These are phyloP conservation scores for Jamesozyma rosinii DNA, from an alignment of 805 yeast species.

Conservation along the genomic window DNA sequence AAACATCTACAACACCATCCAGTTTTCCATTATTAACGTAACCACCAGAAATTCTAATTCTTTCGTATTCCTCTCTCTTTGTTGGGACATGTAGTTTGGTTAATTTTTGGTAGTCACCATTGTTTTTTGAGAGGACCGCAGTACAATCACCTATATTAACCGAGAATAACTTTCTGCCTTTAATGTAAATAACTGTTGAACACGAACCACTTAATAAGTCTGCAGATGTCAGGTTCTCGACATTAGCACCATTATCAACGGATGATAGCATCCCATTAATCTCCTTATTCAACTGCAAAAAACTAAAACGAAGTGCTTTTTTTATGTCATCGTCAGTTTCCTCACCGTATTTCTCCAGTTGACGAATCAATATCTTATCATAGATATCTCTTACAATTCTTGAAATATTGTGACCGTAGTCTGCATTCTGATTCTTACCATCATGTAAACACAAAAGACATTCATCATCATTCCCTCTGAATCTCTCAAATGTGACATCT, in stretches of 20 bases:
- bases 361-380: constrained; percentile 52
- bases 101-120: constrained; percentile 69
- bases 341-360: constrained; percentile 32
- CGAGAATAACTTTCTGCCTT: constrained; percentile 58
- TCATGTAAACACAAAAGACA: constrained; percentile 75
- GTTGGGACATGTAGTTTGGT: constrained; percentile 83
- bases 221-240: constrained; percentile 47
- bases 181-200: constrained; percentile 70
- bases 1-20: constrained; percentile 73
- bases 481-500: constrained; percentile 80
- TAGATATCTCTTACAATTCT: constrained; percentile 64
- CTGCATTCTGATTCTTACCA: constrained; percentile 50
- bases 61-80: constrained; percentile 62
- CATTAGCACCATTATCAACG: constrained; percentile 42
- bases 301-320: constrained; percentile 76
- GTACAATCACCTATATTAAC: constrained; percentile 90
- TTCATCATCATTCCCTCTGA: constrained; percentile 79
- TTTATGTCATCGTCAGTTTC: constrained; percentile 38
- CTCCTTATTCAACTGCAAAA: constrained; percentile 70
- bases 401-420: constrained; percentile 56
- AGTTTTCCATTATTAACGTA: constrained; percentile 77
- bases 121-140: constrained; percentile 67
- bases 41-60: constrained; percentile 88
- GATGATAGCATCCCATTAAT: constrained; percentile 46
- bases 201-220: constrained; percentile 80